These are phyloP conservation scores for Naegleria fowleri DNA, from an alignment of 208 protist species.

Conservation along the genomic window DNA sequence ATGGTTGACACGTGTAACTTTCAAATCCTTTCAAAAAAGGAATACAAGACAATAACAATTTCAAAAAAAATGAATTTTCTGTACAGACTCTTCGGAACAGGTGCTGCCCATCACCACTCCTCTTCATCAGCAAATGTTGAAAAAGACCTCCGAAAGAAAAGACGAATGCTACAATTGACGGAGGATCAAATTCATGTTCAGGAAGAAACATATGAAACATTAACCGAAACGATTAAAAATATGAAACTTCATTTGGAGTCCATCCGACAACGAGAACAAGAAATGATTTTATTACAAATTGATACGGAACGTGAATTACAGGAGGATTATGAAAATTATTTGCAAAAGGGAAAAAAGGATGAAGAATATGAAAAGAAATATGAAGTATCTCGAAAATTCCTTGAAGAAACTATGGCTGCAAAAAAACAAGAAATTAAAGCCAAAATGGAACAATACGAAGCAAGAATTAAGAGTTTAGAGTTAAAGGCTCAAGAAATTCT, in stretches of 20 bases:
- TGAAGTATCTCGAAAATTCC: neutral
- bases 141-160: neutral
- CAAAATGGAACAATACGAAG: neutral
- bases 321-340: neutral
- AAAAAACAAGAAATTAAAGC: neutral
- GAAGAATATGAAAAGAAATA: constrained; percentile 15
- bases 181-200: neutral
- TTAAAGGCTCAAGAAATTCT: neutral
- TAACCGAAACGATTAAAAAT: neutral
- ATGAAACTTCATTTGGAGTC: neutral
- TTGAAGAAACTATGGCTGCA: neutral
- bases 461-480: neutral
- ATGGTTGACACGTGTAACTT: no score
- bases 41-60: no score
- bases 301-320: neutral
- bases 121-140: neutral
- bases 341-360: neutral
- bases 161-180: neutral
- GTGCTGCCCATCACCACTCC: no score
- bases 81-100: neutral
- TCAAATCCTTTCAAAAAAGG: no score
- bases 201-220: neutral
- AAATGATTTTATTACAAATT: neutral
- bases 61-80: neutral
- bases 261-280: neutral